Conservation (phyloP, 108 stramenopile genomes). For the Skeletonema menzelii region DNA sequence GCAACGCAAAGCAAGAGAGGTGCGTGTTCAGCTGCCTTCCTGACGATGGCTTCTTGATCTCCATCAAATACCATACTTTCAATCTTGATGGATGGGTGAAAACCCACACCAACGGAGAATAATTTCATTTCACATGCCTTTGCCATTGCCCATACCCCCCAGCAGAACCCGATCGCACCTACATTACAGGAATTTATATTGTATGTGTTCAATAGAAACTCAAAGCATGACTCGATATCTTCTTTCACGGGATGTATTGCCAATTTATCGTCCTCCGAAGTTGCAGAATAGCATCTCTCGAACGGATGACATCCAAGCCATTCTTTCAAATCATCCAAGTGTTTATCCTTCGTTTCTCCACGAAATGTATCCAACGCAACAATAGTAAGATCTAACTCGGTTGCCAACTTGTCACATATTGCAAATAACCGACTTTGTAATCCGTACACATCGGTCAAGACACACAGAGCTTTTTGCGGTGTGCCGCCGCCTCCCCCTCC, state of each 20-base stretch:
- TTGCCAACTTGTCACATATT: constrained; percentile 38
- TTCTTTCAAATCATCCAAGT: constrained; percentile 18
- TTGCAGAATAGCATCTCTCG: constrained; percentile 8
- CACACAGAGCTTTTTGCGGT: constrained; percentile 15
- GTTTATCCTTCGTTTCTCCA: constrained; percentile 44
- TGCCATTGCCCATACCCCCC: constrained; percentile 50
- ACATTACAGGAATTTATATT: constrained; percentile 12
- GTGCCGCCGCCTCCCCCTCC: too few relatives aligned
- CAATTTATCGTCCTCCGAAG: background rate
- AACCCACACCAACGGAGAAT: constrained; percentile 29
- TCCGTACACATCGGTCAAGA: constrained; percentile 38
- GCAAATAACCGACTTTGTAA: constrained; percentile 28
- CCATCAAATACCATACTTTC: constrained; percentile 34
- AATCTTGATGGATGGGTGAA: constrained; percentile 41
- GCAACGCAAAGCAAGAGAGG: constrained; percentile 43
- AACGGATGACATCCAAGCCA: constrained; percentile 37
- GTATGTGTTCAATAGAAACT: constrained; percentile 11
- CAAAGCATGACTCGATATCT: constrained; percentile 19
- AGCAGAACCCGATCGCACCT: constrained; percentile 50
- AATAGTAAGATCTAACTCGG: constrained; percentile 17
- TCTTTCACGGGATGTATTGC: constrained; percentile 7
- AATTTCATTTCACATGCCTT: constrained; percentile 17
- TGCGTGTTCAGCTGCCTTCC: background rate
- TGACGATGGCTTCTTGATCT: constrained; percentile 19
- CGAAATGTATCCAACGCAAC: constrained; percentile 37